Base-by-base conservation (phyloP, 1,139 yeast genomes). In the Chernovozyma sophiae-reginae region DNA sequence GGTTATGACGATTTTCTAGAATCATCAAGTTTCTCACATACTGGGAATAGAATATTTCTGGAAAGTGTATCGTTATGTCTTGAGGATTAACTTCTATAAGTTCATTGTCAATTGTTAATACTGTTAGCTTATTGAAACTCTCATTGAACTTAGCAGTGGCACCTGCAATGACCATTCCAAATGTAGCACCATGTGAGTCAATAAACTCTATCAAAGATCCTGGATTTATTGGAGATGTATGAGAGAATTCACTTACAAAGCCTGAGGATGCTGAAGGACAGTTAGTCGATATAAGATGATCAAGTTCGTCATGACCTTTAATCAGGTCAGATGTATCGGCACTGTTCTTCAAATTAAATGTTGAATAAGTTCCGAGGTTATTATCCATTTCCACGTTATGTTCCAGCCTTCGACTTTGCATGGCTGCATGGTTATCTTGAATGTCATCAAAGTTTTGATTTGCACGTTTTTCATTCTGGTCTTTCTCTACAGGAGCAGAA, bases 141-240 rank as follows among this genome's bases (percentile, higher is more conserved):
- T 55, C 62, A 43, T 67, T 61, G 43, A 70, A 70, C 22, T 49
- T 53, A 12, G 71, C 53, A 26, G 47, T 39, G 1, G 67, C 48
- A 20, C 48, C 57, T 32, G 55, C 44, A 2, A 69, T 23, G 2
- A 70, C 73, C 1, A 67, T 42, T 0, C 74, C 75, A 27, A 64
- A 41, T 2, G 35, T 36, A 4, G 43, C 30, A 3, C 38, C 34
- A 0, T 26, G 22, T 4, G 49, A 51, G 24, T 51, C 47, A 3
- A 43, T 37, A 39, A 56, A 59, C 40, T 65, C 70, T 1, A 69
- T 57, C 2, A 69, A 38, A 1, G 72, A 63, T 0, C 76, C 76
- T 3, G 36, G 31, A 14, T 14, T 16, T 16, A 26, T 14, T 6
- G 11, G 6, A 6, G 6, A 12, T 13, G 10, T 26, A 13, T 16